Evolutionary conservation across 345 rosid species (phyloP).

Genomic region (Draba incana): DNA sequence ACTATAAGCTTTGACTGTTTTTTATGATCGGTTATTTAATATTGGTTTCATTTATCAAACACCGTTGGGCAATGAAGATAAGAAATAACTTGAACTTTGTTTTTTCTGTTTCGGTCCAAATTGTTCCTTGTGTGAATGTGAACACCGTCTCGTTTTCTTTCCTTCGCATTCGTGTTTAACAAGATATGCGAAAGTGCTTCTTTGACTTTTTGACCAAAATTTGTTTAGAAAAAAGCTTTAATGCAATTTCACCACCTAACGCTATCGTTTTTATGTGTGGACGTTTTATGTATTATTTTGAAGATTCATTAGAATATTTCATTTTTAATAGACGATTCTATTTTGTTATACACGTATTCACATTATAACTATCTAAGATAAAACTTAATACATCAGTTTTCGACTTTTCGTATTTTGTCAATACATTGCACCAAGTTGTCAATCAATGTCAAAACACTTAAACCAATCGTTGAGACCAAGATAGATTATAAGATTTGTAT

Average conservation of each 20-base stretch:
- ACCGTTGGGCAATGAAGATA: background rate
- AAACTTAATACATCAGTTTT: background rate
- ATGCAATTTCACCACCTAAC: conserved; percentile 6
- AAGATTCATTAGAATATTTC: background rate
- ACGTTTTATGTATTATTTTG: background rate
- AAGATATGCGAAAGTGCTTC: conserved; percentile 18
- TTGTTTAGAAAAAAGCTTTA: background rate
- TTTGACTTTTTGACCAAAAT: conserved; percentile 17
- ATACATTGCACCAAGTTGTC: too few relatives aligned
- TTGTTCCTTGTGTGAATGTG: conserved; percentile 30
- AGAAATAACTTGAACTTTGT: background rate
- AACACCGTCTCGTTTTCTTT: background rate
- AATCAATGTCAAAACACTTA: too few relatives aligned
- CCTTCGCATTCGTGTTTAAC: background rate
- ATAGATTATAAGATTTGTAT: too few relatives aligned
- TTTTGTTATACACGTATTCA: conserved; percentile 8
- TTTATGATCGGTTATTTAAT: background rate
- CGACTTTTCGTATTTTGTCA: too few relatives aligned
- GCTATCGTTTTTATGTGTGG: background rate
- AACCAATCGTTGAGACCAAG: too few relatives aligned
- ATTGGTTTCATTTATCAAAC: background rate
- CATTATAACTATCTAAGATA: background rate
- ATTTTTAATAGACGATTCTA: background rate
- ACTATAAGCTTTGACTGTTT: too few relatives aligned
- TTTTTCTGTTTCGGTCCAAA: background rate